Percentiles rank a stretch among this genome's conserved stretches.
Conservation (phyloP, 768 basidiomycete genomes). For the Auriscalpium vulgare region DNA sequence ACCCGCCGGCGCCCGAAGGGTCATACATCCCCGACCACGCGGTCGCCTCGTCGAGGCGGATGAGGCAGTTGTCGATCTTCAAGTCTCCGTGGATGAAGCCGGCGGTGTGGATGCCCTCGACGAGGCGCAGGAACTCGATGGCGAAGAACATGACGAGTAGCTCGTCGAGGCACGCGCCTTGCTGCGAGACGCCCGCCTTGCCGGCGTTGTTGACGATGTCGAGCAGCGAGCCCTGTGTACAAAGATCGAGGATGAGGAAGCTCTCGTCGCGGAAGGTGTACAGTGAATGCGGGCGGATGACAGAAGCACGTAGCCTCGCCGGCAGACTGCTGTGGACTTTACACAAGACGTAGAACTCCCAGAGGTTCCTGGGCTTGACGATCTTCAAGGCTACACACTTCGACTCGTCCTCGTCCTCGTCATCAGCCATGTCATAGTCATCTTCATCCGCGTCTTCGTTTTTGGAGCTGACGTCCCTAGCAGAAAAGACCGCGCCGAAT, state of each 20-base stretch:
- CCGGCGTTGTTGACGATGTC: constrained; percentile 84
- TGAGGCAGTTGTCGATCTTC: constrained; percentile 98
- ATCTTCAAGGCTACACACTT: constrained; percentile 84
- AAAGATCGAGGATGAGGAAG: constrained; percentile 80
- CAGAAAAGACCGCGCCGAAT: constrained; percentile 93
- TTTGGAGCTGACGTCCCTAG: constrained; percentile 39
- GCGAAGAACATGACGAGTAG: constrained; percentile 93
- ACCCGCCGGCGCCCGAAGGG: constrained; percentile 72
- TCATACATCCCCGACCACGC: constrained; percentile 75
- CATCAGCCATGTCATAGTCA: constrained; percentile 30
- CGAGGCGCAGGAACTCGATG: constrained; percentile 74
- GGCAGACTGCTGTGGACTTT: constrained; percentile 68
- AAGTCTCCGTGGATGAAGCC: constrained; percentile 97
- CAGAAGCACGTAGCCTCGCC: constrained; percentile 46
- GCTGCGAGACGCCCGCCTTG: constrained; percentile 67
- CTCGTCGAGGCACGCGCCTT: constrained; percentile 82
- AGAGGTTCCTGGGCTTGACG: constrained; percentile 79
- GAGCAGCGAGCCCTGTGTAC: constrained; percentile 86
- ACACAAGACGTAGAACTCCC: constrained; percentile 88
- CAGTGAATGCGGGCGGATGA: constrained; percentile 71
- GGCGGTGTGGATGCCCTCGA: constrained; percentile 72
- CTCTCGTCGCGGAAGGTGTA: constrained; percentile 88
- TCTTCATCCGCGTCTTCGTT: constrained; percentile 36
- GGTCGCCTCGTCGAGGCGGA: constrained; percentile 73
- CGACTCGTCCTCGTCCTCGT: constrained; percentile 38